Base-by-base conservation (phyloP, 1,284 basidiomycete genomes). In the Singerocomus inundabilis region DNA sequence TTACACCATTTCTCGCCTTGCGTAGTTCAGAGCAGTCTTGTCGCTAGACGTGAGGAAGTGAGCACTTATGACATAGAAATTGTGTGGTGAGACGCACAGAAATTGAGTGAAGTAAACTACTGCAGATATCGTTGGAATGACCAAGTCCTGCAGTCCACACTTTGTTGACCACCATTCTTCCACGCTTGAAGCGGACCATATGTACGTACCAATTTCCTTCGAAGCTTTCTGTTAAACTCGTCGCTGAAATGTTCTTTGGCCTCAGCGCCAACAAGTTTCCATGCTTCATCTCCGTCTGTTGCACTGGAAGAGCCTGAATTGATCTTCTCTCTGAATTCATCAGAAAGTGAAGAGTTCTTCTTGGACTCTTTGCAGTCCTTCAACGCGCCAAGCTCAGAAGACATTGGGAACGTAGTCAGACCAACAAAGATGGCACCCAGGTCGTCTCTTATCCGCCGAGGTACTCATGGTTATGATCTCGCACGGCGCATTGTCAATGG, bases 51-150 rank as follows among this genome's bases (percentile, higher is more conserved):
- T 18, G 31, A 32, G 40, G 44, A 31, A 25, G 40, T 61, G 30
- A 61, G 43, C 18, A 11, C 3, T 6, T 24, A 21, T 10, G 28
- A 18, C 15, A 8, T 41, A 31, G 30, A 12, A 37, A 26, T 24
- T 6, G 25, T 29, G 9, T 25, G 7, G 6, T 15, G 29, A 24
- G 36, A 16, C 61, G 46, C 60, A 84, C 82, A 84, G 63, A 54
- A 77, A 84, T 59, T 84, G 83, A 1, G 79, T 82, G 61, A 85
- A 84, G 60, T 84, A 85, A 6, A 84, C 82, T 1, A 80, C 78
- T 1, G 82, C 83, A 58, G 80, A 81, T 25, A 85, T 63, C 4
- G 83, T 79, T 0, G 81, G 78, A 42, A 86, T 82, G 34, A 80
- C 58, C 10, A 72, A 53, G 59, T 86, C 84, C 79, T 84, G 35